Percentiles rank a stretch among this genome's conserved stretches.
phyloP scores from a whole-genome alignment of 2,329 filamentous ascomycete genomes.

The Colletotrichum eleusines region DNA sequence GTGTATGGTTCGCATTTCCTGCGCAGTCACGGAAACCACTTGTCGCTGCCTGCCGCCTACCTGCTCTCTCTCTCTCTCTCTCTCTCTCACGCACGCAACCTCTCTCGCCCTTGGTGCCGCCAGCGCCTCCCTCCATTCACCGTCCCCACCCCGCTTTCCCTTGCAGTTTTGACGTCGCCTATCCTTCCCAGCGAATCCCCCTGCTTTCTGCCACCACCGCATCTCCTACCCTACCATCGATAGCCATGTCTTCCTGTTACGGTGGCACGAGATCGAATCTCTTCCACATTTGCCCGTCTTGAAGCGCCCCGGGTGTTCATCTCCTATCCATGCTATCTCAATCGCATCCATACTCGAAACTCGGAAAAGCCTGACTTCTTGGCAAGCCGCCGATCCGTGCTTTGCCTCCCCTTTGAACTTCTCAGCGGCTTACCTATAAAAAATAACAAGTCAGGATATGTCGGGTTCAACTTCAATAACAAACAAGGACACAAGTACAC shows the following conservation, averaged over 20 bases:
- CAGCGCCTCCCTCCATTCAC: slow-evolving; percentile 1
- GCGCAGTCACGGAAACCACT: background rate
- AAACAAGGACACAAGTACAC: background rate
- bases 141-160: slow-evolving; percentile 1
- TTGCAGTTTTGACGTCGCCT: slow-evolving; percentile 12
- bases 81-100: background rate
- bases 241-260: background rate
- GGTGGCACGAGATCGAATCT: background rate
- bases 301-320: background rate
- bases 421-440: background rate
- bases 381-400: background rate
- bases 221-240: background rate
- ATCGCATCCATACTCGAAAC: background rate
- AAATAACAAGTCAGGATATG: background rate
- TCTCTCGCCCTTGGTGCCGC: background rate
- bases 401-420: background rate
- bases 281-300: background rate
- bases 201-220: slow-evolving; percentile 1
- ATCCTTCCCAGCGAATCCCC: background rate
- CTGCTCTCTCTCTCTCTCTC: background rate
- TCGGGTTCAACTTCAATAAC: background rate
- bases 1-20: background rate
- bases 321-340: background rate
- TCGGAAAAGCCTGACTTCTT: background rate
- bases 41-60: slow-evolving; percentile 6